Conservation (phyloP, 1,284 basidiomycete genomes). For the Marasmius fiardii region DNA sequence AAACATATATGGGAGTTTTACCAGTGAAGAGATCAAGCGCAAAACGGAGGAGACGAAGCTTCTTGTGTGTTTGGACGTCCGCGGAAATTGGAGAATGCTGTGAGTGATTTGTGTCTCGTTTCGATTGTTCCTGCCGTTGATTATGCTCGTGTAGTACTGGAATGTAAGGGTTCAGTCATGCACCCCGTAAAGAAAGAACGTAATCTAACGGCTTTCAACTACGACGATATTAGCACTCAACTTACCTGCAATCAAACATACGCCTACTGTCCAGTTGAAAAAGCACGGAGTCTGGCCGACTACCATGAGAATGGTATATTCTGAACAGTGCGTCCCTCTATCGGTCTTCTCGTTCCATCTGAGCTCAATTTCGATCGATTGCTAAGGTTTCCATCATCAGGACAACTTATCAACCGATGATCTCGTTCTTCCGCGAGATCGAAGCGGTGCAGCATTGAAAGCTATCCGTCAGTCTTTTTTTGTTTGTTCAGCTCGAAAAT, state of each 20-base stretch:
- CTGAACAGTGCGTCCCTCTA: not conserved
- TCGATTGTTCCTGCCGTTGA: not conserved
- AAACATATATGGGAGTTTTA: not conserved
- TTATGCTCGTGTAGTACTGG: not conserved
- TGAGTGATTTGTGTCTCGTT: not conserved
- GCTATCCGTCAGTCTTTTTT: not conserved
- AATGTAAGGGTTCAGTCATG: not conserved
- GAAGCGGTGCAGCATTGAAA: not conserved
- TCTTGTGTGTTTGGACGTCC: not conserved
- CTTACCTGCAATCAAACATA: constrained; percentile 1
- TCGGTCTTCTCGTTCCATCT: too few relatives aligned
- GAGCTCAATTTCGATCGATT: too few relatives aligned
- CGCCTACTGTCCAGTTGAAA: not conserved
- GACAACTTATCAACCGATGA: not conserved
- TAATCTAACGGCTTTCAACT: not conserved
- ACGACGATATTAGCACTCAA: not conserved
- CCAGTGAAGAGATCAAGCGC: not conserved
- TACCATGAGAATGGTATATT: constrained; percentile 2
- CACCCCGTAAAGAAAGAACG: too few relatives aligned
- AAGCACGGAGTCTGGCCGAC: not conserved
- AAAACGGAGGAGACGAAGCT: not conserved
- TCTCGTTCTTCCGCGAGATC: not conserved
- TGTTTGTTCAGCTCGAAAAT: too few relatives aligned
- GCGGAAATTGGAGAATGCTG: not conserved
- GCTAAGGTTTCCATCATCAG: not conserved